phyloP scores from a whole-genome alignment of 257 asterid genomes.

The Solanum verrucosum region DNA sequence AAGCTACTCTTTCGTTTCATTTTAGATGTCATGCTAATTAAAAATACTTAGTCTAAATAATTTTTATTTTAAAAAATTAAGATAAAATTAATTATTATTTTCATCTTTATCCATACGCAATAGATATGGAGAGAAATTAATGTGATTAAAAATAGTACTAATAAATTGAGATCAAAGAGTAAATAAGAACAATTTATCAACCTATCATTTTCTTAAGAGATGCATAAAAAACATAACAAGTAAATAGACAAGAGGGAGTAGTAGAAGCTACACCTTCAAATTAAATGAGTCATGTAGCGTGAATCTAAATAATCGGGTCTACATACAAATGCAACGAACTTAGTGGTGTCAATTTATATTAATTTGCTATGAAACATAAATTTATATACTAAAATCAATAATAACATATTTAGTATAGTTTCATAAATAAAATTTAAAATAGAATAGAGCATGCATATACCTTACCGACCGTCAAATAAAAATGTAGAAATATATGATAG shows the following conservation, averaged over 20 bases:
- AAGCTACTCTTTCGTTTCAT: background rate
- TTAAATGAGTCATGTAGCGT: background rate
- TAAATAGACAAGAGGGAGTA: background rate
- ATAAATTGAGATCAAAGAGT: background rate
- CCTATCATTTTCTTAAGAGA: no score
- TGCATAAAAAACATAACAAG: no score
- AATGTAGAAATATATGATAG: background rate
- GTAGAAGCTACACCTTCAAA: no score
- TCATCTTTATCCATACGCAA: background rate
- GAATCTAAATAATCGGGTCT: background rate
- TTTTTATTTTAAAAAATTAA: no score
- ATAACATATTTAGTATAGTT: no score
- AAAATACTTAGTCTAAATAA: no score
- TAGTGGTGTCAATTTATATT: background rate
- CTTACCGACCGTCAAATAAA: no score
- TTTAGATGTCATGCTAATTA: no score
- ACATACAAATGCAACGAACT: background rate
- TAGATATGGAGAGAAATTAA: background rate
- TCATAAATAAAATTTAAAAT: rapidly evolving
- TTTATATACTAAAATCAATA: background rate
- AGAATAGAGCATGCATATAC: no score
- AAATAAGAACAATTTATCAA: background rate
- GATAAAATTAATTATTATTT: no score
- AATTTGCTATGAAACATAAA: background rate
- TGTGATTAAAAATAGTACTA: no score